phyloP scores from a whole-genome alignment of 139 green algal species.

The Monoraphidium neglectum region DNA sequence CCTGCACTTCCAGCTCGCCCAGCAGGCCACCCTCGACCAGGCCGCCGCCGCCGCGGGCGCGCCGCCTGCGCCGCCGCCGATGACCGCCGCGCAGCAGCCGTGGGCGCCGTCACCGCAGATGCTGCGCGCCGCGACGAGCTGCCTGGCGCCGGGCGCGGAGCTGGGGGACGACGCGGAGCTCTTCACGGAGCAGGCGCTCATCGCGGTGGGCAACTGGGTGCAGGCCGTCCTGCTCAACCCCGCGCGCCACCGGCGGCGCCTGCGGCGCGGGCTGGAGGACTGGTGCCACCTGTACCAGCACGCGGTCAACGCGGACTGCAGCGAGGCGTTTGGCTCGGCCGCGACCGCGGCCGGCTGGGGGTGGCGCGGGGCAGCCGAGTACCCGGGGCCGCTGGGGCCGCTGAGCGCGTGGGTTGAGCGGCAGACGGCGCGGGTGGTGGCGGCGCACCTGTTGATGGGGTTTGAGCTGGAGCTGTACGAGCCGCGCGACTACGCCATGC shows the following conservation, averaged over 20 bases:
- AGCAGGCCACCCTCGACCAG: conserved; percentile 4
- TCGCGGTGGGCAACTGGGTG: conserved; percentile 68
- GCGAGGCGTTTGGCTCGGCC: conserved; percentile 29
- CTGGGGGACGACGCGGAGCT: conserved; percentile 47
- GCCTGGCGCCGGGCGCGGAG: background rate
- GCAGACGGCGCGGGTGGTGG: conserved; percentile 48
- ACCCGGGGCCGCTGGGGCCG: conserved; percentile 36
- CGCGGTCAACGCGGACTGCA: conserved; percentile 63
- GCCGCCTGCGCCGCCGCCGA: too few species aligned
- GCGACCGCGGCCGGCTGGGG: conserved; percentile 32
- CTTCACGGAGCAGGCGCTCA: conserved; percentile 77
- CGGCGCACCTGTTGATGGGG: conserved; percentile 77
- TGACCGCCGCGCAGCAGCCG: background rate
- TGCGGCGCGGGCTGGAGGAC: conserved; percentile 73
- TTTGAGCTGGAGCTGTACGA: conserved; percentile 84
- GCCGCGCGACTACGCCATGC: conserved; percentile 64
- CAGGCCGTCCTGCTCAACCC: conserved; percentile 77
- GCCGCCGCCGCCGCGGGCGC: too few species aligned
- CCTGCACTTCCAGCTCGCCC: conserved; percentile 52
- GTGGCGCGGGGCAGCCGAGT: conserved; percentile 24
- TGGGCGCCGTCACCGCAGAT: conserved; percentile 36
- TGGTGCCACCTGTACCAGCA: conserved; percentile 81
- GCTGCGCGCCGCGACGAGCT: conserved; percentile 40
- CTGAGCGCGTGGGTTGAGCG: conserved; percentile 73
- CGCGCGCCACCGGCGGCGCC: conserved; percentile 63